phyloP scores from a whole-genome alignment of 192 early-diverging fungal genomes.

The Mortierella claussenii region DNA sequence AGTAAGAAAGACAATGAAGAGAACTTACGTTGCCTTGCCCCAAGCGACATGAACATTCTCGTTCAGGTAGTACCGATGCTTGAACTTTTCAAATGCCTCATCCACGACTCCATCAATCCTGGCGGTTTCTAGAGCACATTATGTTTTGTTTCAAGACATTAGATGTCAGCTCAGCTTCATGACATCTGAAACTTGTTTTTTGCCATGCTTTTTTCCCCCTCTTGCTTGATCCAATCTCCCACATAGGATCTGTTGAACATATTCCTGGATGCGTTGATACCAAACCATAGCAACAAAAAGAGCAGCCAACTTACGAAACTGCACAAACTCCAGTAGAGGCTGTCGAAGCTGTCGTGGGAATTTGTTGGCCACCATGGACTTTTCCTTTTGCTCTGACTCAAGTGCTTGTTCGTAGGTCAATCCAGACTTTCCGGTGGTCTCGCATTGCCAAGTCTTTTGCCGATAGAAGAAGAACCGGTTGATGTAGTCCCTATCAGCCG shows the following conservation, averaged over 20 bases:
- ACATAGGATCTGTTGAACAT: too few relatives aligned
- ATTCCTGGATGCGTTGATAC: too few relatives aligned
- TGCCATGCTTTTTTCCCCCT: too few relatives aligned
- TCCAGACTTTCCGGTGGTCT: slow-evolving; percentile 73
- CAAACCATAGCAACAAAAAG: not conserved
- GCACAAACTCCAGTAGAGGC: slow-evolving; percentile 69
- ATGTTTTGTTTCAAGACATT: too few relatives aligned
- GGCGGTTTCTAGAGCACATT: slow-evolving; percentile 60
- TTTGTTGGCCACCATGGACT: slow-evolving; percentile 67
- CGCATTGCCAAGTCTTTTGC: slow-evolving; percentile 82
- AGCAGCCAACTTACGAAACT: slow-evolving; percentile 74
- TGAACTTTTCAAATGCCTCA: slow-evolving; percentile 66
- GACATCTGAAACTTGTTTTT: too few relatives aligned
- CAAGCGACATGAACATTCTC: slow-evolving; percentile 66
- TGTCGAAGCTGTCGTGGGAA: slow-evolving; percentile 76
- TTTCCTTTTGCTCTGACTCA: slow-evolving; percentile 75
- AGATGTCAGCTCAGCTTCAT: too few relatives aligned
- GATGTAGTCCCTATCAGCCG: slow-evolving; percentile 73
- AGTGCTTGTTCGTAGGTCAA: slow-evolving; percentile 87
- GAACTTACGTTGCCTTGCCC: slow-evolving; percentile 42
- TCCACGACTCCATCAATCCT: slow-evolving; percentile 72
- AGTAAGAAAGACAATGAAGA: not conserved
- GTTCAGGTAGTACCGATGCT: slow-evolving; percentile 61
- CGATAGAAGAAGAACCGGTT: slow-evolving; percentile 74
- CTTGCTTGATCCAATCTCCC: too few relatives aligned